Conservation (phyloP, 2,329 filamentous ascomycete genomes). For the Colletotrichum sidae region DNA sequence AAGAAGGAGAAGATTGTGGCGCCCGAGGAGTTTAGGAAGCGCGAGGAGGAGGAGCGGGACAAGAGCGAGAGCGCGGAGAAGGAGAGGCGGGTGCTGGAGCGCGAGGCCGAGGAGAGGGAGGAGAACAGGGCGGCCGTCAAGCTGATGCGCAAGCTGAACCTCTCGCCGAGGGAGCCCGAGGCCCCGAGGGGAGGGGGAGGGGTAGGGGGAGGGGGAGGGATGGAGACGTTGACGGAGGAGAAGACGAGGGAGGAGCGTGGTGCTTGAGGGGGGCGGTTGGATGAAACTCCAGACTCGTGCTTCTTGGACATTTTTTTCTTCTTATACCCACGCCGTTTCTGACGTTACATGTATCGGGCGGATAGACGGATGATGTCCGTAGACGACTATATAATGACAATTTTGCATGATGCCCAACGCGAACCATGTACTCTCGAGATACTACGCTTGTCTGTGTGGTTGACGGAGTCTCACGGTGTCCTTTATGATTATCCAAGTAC, state of each 20-base stretch:
- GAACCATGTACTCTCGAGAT: too few relatives aligned
- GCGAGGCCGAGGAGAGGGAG: conserved; percentile 55
- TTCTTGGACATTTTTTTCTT: too few relatives aligned
- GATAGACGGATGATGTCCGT: too few relatives aligned
- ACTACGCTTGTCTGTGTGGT: too few relatives aligned
- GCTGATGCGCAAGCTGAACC: conserved; percentile 55
- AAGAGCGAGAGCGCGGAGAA: conserved; percentile 69
- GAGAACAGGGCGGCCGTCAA: conserved; percentile 42
- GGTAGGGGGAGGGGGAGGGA: conserved; percentile 38
- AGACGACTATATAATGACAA: too few relatives aligned
- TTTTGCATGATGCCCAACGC: too few relatives aligned
- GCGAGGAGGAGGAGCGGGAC: conserved; percentile 70
- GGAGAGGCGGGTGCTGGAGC: conserved; percentile 58
- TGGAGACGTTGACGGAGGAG: conserved; percentile 29
- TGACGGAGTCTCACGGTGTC: too few relatives aligned
- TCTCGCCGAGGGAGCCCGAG: conserved; percentile 44
- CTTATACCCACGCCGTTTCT: too few relatives aligned
- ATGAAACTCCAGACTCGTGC: too few relatives aligned
- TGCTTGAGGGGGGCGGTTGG: background rate
- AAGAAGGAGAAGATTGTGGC: conserved; percentile 70
- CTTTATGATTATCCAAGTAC: too few relatives aligned
- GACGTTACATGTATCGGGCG: too few relatives aligned
- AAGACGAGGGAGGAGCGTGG: conserved; percentile 20
- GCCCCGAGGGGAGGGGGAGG: conserved; percentile 40
- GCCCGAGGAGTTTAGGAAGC: conserved; percentile 67